phyloP scores from a whole-genome alignment of 2,329 filamentous ascomycete genomes.

The Ceratocystis smalleyi region DNA sequence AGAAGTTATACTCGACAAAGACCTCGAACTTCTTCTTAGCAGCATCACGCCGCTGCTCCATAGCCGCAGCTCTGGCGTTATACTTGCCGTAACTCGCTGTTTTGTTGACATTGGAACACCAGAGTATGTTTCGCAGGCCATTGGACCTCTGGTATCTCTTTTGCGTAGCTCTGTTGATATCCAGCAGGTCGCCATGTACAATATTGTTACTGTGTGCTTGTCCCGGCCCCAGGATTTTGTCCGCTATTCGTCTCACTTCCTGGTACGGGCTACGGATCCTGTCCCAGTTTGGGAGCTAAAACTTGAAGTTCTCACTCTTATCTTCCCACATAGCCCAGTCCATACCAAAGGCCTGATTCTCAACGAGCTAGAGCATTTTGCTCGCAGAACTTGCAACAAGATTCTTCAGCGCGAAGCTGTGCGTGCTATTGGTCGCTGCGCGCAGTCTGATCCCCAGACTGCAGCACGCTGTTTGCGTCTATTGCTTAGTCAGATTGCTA shows the following conservation, averaged over 20 bases:
- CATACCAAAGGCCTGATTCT: constrained; percentile 75
- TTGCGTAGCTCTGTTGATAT: constrained; percentile 75
- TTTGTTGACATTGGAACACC: constrained; percentile 73
- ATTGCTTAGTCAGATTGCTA: constrained; percentile 74
- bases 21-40: constrained; percentile 67
- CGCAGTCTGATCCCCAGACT: constrained; percentile 56
- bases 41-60: constrained; percentile 72
- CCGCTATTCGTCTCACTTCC: constrained; percentile 75
- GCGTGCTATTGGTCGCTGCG: constrained; percentile 82
- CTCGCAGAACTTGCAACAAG: constrained; percentile 50
- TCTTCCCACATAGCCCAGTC: constrained; percentile 67
- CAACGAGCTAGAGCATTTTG: constrained; percentile 88
- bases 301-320: constrained; percentile 74
- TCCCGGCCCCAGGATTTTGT: constrained; percentile 65
- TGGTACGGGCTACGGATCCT: constrained; percentile 65
- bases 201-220: constrained; percentile 86
- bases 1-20: constrained; percentile 54
- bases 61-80: constrained; percentile 83
- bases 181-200: constrained; percentile 78
- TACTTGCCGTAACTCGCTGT: constrained; percentile 70
- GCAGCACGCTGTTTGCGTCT: constrained; percentile 68
- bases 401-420: constrained; percentile 77
- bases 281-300: constrained; percentile 80
- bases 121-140: constrained; percentile 56
- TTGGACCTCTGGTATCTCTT: constrained; percentile 75